Conservation (phyloP, 805 yeast species). For the Saturnispora kantuleensis region DNA sequence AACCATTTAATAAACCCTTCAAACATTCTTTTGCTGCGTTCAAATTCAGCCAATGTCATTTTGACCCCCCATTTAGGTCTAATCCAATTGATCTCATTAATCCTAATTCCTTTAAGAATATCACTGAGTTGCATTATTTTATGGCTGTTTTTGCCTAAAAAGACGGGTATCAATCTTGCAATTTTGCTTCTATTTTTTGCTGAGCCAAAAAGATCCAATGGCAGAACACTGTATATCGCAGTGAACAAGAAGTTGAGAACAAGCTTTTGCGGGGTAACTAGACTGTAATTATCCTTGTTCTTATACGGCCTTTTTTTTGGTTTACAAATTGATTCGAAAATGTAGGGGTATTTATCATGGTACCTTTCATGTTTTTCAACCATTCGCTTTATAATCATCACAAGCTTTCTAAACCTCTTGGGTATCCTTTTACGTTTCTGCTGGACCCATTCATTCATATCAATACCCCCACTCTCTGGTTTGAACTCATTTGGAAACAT, state of each 20-base stretch:
- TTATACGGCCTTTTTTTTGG: constrained; percentile 6
- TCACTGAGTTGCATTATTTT: constrained; percentile 28
- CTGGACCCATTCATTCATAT: background rate
- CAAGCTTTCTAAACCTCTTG: constrained; percentile 18
- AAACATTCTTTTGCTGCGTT: constrained; percentile 29
- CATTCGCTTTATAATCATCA: constrained; percentile 16
- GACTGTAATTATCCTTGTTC: constrained; percentile 22
- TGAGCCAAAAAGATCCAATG: constrained; percentile 44
- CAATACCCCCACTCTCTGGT: background rate
- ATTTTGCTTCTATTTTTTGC: constrained; percentile 36
- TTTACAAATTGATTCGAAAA: constrained; percentile 28
- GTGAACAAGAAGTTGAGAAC: constrained; percentile 36
- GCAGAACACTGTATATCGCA: constrained; percentile 40
- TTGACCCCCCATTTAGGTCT: constrained; percentile 22
- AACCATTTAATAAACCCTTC: constrained; percentile 49
- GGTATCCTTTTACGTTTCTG: constrained; percentile 12
- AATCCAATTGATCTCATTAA: constrained; percentile 48
- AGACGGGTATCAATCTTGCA: constrained; percentile 26
- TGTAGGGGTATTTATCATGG: constrained; percentile 26
- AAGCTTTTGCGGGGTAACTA: constrained; percentile 22
- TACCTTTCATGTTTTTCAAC: constrained; percentile 26
- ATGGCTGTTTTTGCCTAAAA: constrained; percentile 30
- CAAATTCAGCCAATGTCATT: constrained; percentile 35
- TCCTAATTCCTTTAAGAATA: constrained; percentile 28
- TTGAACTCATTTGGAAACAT: constrained; percentile 5